Evolutionary conservation across 1,284 basidiomycete species (phyloP).

Genomic region (Apiotrichum laibachii): DNA sequence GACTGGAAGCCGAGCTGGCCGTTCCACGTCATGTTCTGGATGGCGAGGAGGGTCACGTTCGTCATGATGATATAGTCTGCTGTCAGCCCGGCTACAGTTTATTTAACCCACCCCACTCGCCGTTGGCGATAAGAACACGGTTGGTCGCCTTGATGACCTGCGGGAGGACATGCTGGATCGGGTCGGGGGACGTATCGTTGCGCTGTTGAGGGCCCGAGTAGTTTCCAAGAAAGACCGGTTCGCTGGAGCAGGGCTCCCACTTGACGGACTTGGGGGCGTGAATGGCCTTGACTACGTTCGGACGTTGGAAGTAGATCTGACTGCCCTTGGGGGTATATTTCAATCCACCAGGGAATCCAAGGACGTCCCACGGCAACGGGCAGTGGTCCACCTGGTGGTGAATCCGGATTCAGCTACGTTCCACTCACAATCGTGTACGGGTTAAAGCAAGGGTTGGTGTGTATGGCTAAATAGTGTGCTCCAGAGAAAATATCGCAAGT

Average conservation of each 20-base stretch:
- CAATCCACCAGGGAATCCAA: slow-evolving; percentile 64
- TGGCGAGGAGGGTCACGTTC: slow-evolving; percentile 30
- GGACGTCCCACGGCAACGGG: slow-evolving; percentile 67
- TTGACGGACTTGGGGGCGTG: slow-evolving; percentile 61
- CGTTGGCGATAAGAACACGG: slow-evolving; percentile 37
- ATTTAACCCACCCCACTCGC: not conserved
- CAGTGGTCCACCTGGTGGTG: slow-evolving; percentile 31
- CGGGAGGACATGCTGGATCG: slow-evolving; percentile 40
- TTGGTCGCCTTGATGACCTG: slow-evolving; percentile 60
- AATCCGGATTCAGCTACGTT: slow-evolving; percentile 20
- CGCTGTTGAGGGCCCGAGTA: slow-evolving; percentile 1
- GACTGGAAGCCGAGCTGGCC: slow-evolving; percentile 28
- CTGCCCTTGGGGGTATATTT: not conserved
- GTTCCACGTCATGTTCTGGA: slow-evolving; percentile 41
- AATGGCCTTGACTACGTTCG: slow-evolving; percentile 68
- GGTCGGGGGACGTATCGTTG: slow-evolving; percentile 61
- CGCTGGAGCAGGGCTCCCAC: slow-evolving; percentile 63
- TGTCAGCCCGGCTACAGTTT: not conserved
- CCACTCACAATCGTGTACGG: slow-evolving; percentile 62
- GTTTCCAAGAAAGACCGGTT: slow-evolving; percentile 60
- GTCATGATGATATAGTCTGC: slow-evolving; percentile 35
- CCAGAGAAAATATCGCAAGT: too few species aligned
- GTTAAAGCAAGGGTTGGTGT: slow-evolving; percentile 70
- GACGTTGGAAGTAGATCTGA: slow-evolving; percentile 62
- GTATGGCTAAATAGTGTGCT: too few species aligned